A percentile compares a stretch with the other conserved stretches of the same genome.
These are phyloP conservation scores for Fusarium falciforme DNA, from an alignment of 2,329 filamentous ascomycete species.

Conservation along the genomic window DNA sequence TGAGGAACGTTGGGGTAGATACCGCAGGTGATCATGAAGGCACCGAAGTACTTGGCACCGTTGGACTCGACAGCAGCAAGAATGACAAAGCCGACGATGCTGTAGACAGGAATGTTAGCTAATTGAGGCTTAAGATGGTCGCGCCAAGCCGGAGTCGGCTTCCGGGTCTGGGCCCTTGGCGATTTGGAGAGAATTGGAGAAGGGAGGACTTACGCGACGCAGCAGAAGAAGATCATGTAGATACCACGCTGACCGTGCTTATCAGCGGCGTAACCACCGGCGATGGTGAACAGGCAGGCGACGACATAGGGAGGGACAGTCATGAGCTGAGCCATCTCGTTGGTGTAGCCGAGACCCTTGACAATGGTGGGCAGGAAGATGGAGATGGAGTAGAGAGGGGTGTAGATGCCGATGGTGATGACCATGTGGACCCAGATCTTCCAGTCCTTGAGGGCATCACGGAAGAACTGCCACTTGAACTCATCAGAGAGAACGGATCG, in stretches of 20 bases:
- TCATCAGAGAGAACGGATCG: slow-evolving; percentile 64
- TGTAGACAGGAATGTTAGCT: slow-evolving; percentile 31
- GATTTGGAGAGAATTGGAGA: slow-evolving; percentile 1
- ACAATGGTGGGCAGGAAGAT: slow-evolving; percentile 54
- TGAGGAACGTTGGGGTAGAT: slow-evolving; percentile 67
- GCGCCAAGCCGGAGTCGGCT: slow-evolving; percentile 19
- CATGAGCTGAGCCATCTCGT: slow-evolving; percentile 53
- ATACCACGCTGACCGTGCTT: slow-evolving; percentile 50
- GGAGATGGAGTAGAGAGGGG: slow-evolving; percentile 53
- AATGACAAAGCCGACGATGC: slow-evolving; percentile 50
- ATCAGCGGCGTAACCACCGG: slow-evolving; percentile 57
- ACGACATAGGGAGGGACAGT: slow-evolving; percentile 53
- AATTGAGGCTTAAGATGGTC: background rate
- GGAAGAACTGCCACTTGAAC: slow-evolving; percentile 66
- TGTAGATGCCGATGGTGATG: slow-evolving; percentile 69
- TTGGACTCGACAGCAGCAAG: slow-evolving; percentile 49
- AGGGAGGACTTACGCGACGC: slow-evolving; percentile 47
- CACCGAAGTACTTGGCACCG: slow-evolving; percentile 60
- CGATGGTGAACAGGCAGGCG: slow-evolving; percentile 51
- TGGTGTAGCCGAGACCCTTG: slow-evolving; percentile 50
- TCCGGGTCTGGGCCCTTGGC: slow-evolving; percentile 8
- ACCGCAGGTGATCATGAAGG: slow-evolving; percentile 54
- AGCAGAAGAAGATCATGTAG: slow-evolving; percentile 53
- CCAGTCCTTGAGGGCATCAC: slow-evolving; percentile 69
- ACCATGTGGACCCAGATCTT: slow-evolving; percentile 66